Evolutionary conservation across 345 rosid genomes (phyloP), one percentile per base, ranked within the genome.

Genomic region (Eucalyptus paniculata): DNA sequence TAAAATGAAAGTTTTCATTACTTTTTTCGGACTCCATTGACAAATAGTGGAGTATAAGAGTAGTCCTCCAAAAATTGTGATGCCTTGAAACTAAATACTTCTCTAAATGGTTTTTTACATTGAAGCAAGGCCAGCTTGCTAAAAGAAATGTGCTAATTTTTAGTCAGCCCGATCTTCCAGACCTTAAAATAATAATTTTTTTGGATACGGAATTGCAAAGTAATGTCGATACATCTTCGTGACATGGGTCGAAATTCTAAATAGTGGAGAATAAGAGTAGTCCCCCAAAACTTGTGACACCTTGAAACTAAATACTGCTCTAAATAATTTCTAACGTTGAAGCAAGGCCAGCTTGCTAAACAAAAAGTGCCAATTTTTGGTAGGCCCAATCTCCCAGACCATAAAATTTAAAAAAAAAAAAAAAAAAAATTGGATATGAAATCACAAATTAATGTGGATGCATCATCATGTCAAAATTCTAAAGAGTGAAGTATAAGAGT

Each of bases 361-460:
- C 56, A 18, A 53, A 53, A 53, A 4, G 56, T 53, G 56, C 56
- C 56, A 53, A 53, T 53, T 53, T 53, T 18, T 53, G 2, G 24
- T 53, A 2, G 0, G 10, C 24, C 56, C 2, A 0, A 53, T 53
- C 56, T 53, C 3, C 56, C 56, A 18, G 0, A 53, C 21, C 56
- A 53, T 53, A 53, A 51, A 53, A 51, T 3, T n/a, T n/a, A n/a
- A n/a, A n/a, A n/a, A n/a, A n/a, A 51, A 51, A 5, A 50, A 15
- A 2, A 44, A 12, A 49, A 12, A 50, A 50, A 15, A 6, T 14
- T 49, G 50, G 50, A 49, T 49, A 49, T 49, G 50, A 49, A 49
- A 49, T 49, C 49, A 49, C 17, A 5, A 14, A 50, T 50, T 50
- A 50, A 50, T 50, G 17, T 49, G 50, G 50, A 50, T 50, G 51